These are phyloP conservation scores for Ceratocystis diversiconidia DNA, from an alignment of 2,329 filamentous ascomycete species.

Conservation along the genomic window DNA sequence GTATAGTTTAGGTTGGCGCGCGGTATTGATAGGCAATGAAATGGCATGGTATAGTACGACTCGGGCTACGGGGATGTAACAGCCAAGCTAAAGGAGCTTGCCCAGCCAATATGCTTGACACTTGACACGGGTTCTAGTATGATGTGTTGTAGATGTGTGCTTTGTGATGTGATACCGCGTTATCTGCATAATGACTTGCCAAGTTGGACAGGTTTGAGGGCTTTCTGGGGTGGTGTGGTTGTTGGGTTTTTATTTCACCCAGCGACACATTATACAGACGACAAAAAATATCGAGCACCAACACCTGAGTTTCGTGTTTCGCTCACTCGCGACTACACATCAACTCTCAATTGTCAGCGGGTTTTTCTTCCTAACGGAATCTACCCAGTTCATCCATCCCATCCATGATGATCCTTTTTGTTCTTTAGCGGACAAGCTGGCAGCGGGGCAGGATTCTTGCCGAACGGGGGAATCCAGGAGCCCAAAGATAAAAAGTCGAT, in stretches of 20 bases:
- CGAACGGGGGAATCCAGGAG: neutral
- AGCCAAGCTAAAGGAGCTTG: neutral
- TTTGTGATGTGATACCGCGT: neutral
- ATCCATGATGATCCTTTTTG: constrained; percentile 2
- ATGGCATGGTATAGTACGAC: neutral
- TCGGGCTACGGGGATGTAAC: neutral
- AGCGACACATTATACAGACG: neutral
- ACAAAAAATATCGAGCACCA: too few species aligned
- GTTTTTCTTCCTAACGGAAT: neutral
- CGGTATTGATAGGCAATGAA: neutral
- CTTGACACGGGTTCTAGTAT: neutral
- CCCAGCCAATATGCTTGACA: neutral
- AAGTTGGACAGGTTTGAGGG: neutral
- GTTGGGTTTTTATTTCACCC: neutral
- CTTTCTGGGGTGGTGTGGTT: too few species aligned
- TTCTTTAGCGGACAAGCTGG: neutral
- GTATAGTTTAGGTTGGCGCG: neutral
- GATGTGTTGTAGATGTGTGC: too few species aligned
- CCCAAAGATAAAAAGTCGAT: neutral
- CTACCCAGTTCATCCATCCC: neutral
- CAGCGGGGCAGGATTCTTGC: constrained; percentile 2
- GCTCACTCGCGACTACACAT: too few species aligned
- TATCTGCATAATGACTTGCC: neutral
- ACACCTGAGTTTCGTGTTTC: too few species aligned
- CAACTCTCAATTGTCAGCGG: neutral